Evolutionary conservation across 345 rosid species (phyloP).

Genomic region (Syzygium grande): DNA sequence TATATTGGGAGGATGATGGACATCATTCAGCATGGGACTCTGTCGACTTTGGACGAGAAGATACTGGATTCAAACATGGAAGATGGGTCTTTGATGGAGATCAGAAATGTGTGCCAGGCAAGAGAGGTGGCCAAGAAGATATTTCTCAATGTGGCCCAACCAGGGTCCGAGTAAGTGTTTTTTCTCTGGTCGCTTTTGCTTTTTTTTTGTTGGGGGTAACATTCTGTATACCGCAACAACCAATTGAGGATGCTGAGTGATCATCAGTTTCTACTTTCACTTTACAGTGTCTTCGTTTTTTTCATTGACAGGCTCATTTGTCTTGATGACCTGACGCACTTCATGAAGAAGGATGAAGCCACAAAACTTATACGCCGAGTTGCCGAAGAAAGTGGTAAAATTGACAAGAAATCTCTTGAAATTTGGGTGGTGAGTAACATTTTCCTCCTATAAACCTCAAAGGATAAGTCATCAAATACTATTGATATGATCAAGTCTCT

Average conservation of each 20-base stretch:
- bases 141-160: constrained; percentile 33
- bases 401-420: constrained; percentile 23
- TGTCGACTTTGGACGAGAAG: constrained; percentile 42
- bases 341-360: constrained; percentile 33
- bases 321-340: constrained; percentile 26
- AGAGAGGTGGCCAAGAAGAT: constrained; percentile 36
- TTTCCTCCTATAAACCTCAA: background rate
- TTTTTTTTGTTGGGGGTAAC: background rate
- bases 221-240: background rate
- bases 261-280: background rate
- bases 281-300: background rate
- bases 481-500: background rate
- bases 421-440: constrained; percentile 28
- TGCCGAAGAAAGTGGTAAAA: constrained; percentile 4
- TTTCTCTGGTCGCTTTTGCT: background rate
- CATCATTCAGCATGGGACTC: constrained; percentile 16
- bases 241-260: background rate
- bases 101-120: constrained; percentile 24
- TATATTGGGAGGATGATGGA: constrained; percentile 33
- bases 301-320: constrained; percentile 15
- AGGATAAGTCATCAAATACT: background rate
- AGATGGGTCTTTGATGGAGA: constrained; percentile 24
- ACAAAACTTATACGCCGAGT: constrained; percentile 15
- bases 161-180: constrained; percentile 24
- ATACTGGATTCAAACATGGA: constrained; percentile 28